Base-by-base conservation (phyloP, 306 rosid species). In the Biancaea sappan region DNA sequence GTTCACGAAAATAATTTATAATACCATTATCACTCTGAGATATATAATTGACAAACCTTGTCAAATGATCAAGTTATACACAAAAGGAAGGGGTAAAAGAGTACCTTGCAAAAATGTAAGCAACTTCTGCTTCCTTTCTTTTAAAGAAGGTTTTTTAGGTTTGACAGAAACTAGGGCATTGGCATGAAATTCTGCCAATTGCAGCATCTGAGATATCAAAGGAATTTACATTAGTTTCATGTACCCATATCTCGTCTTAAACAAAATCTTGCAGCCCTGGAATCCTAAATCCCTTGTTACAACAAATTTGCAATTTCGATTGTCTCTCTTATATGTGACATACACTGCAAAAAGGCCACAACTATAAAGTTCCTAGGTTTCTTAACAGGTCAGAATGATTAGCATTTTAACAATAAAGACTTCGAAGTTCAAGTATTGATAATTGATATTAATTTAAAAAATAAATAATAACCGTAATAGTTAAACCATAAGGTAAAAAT, bases 71-170 rank as follows among this genome's bases (percentile, higher is more conserved):
- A 78, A 47, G 69, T 72, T 41, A 58, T 65, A 51, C 53, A 41
- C 66, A 62, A 56, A 60, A 13, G 14, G 80, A 69, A 75, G 54
- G 70, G 77, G 73, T 24, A 59, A 77, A 71, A 26, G 34, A 48
- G 29, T 82, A 95, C 99, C 99, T 89, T 81, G 95, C 87, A 95
- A 88, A 82, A 95, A 95, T 26, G 96, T 47, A 50, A 95, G 97
- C 84, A 95, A 79, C 78, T 92, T 95, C 53, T 89, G 96, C 88
- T 80, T 95, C 75, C 98, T 82, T 81, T 95, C 98, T 82, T 86
- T 95, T 70, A 92, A 73, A 74, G 96, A 88, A 74, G 97, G 93
- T 66, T 85, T 88, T 80, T 89, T 95, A 44, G 99, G 86, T 72
- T 89, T 95, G 69, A 38, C 81, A 81, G 99, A 81, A 74, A 87